Base-by-base conservation (phyloP, 805 yeast species). In the Starmerella sirachaensis region DNA sequence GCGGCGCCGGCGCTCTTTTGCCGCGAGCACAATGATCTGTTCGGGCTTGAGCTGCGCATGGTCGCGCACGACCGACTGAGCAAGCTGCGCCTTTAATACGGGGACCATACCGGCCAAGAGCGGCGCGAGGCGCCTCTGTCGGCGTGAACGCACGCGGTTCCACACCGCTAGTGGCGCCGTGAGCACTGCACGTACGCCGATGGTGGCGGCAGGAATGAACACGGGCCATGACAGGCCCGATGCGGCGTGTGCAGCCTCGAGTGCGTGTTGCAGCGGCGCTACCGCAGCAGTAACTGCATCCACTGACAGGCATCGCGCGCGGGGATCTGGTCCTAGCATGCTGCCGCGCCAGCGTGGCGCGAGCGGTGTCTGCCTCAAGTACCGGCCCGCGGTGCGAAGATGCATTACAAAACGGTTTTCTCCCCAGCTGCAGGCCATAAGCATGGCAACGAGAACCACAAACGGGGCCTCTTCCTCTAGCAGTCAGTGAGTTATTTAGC, bases 211-310 rank as follows among this genome's bases (percentile, higher is more conserved):
- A 0, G 96, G 96, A 8, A 86, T 78, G 26, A 84, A 60, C 0
- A 72, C 70, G 66, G 82, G 74, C 95, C 96, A 86, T 3, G 93
- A 84, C 2, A 86, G 50, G 0, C 80, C 79, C 5, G 58, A 41
- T 8, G 40, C 27, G 8, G 44, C 43, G 10, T 57, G 58, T 2
- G 40, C 33, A 3, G 41, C 12, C 27, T 49, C 53, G 6, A 58
- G 40, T 4, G 43, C 32, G 5, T 9, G 3, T 25, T 41, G 31
- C 2, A 49, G 31, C 12, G 55, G 55, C 22, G 45, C 47, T 5
- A 48, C 32, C 4, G 46, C 12, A 13, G 31, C 31, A 5, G 36
- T 35, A n/a, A 44, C 40, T 7, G 47, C 29, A 11, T 45, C 49
- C 13, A 45, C 39, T 17, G 38, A 31, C n/a, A 43, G 21, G 14